Conservation (phyloP, 169 alveolate species). For the Eimeria zaria region DNA sequence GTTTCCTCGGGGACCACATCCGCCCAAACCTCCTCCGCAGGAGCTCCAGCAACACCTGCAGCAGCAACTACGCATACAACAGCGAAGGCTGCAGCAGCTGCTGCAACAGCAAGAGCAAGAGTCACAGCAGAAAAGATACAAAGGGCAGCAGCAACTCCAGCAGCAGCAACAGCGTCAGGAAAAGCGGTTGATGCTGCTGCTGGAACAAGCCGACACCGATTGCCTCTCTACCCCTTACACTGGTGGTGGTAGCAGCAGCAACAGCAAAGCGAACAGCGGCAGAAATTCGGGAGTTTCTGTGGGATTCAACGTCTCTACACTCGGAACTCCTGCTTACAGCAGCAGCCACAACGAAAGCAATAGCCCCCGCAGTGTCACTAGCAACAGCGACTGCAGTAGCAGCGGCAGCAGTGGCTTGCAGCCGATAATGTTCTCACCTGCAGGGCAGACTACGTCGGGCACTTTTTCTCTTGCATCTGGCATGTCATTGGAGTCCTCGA, state of each 20-base stretch:
- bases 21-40: background rate
- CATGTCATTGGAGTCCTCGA: background rate
- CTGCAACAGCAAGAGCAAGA: background rate
- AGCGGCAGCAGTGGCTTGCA: slow-evolving; percentile 8
- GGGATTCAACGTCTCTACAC: background rate
- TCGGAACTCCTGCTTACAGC: slow-evolving; percentile 13
- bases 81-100: background rate
- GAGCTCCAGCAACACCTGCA: background rate
- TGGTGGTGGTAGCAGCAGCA: slow-evolving; percentile 1
- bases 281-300: background rate
- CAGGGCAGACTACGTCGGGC: background rate
- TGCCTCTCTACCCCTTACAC: slow-evolving; percentile 6
- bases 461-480: background rate
- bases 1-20: background rate
- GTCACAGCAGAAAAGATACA: background rate
- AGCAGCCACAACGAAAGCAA: slow-evolving; percentile 2
- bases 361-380: background rate
- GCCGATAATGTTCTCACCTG: background rate
- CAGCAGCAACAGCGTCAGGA: background rate
- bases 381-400: slow-evolving; percentile 15
- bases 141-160: background rate
- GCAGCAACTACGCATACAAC: background rate
- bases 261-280: background rate
- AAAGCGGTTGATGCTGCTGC: background rate
- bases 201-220: background rate